Evolutionary conservation across 371 early-diverging fungal species (phyloP), one percentile per base, ranked within the genome.

Genomic region (Mortierella sp.): DNA sequence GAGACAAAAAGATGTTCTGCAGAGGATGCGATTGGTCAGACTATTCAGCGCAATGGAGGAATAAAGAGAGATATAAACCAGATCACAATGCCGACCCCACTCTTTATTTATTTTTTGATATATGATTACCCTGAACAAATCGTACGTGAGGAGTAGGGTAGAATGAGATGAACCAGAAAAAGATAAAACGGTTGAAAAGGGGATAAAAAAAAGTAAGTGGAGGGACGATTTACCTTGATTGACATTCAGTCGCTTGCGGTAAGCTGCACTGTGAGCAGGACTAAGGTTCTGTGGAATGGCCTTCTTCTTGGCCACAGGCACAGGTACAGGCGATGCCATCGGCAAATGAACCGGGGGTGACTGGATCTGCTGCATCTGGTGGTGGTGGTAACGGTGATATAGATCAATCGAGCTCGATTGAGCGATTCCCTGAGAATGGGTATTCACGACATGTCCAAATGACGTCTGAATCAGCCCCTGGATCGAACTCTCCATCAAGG

Each of bases 211-310:
- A 39, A 4, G n/a, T 16, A 29, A 26, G 66, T 58, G 37, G 10
- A 24, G 50, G 22, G 16, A 34, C 16, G n/a, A 29, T 16, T 39
- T 78, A 83, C 84, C 84, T 83, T 83, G 84, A 31, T 83, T 83
- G 26, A 83, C 84, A 73, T 83, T 83, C 65, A 83, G 26, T 14
- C 84, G 64, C 50, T 83, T 83, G 31, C 84, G 68, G 64, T 83
- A 83, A 2, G 84, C 69, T 29, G 84, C 74, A 41, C 79, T 75
- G 26, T 78, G 84, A 5, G 73, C 73, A 34, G 84, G 84, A 31
- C 71, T 74, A 26, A 77, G 47, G 50, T n/a, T 77, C 39, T 71
- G 72, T 5, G 79, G 64, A 7, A 55, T 13, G 2, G 55, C 22
- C 66, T 73, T 78, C 71, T 83, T 83, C 68, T 75, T 79, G 31